Evolutionary conservation across 2,329 filamentous ascomycete species (phyloP), one percentile per base, ranked within the genome.

Genomic region (Pezizomycotina sp.): DNA sequence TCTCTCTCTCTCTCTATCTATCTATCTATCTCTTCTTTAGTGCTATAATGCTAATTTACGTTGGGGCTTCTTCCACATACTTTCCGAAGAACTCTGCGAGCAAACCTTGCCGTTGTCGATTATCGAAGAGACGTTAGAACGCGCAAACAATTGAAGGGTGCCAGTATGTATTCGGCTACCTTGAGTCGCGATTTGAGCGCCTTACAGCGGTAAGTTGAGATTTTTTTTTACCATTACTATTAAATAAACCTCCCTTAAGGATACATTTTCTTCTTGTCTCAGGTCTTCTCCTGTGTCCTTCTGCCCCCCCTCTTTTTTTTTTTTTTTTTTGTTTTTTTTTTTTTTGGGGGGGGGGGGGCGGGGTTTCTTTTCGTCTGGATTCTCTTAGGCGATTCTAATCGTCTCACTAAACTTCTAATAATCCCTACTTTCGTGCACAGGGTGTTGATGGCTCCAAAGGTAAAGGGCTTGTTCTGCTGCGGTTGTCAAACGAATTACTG

Each of bases 141-240:
- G 92, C 83, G 52, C 86, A 98, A 56, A 92, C 84, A 0, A 92
- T 93, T 26, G 70, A 82, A 15, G 84, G 81, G 20, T 98, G 89
- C 55, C 75, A 83, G 42, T 79, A 71, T 43, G 77, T 95, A 9
- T 95, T 98, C 54, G 83, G 92, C 54, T 98, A 84, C 52, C 68
- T 98, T 27, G 91, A 98, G 56, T 93, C 89, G 14, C 71, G 91
- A 41, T 71, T 89, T 52, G 84, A 95, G 56, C 70, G 77, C 25
- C 80, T 95, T 43, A 91, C 79, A 13, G 74, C 80, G 29, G 68
- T 69, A 75, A n/a, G n/a, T n/a, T n/a, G n/a, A n/a, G n/a, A n/a
- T n/a, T n/a, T n/a, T n/a, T n/a, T n/a, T n/a, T n/a, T n/a, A n/a
- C n/a, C n/a, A n/a, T n/a, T n/a, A n/a, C n/a, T n/a, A n/a, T n/a